Evolutionary conservation across 148 eudicot genomes (phyloP).

Genomic region (Vaccinium vitisidaea): DNA sequence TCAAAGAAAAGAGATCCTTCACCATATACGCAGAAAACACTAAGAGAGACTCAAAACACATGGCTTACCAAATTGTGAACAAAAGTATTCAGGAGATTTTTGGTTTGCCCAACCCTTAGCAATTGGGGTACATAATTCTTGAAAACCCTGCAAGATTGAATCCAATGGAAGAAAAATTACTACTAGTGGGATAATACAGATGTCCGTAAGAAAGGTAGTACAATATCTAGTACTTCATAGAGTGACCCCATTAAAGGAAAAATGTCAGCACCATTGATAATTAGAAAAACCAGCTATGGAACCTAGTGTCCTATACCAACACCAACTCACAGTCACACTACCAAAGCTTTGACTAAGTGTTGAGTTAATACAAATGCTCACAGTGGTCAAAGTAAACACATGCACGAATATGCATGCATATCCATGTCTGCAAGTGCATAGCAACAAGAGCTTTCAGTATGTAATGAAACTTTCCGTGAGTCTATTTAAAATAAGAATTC

Average conservation of each 20-base stretch:
- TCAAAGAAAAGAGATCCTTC: not conserved
- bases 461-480: not conserved
- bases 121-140: slow-evolving; percentile 66
- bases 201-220: slow-evolving; percentile 5
- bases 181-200: not conserved
- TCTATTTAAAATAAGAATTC: not conserved
- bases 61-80: slow-evolving; percentile 63
- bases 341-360: not conserved
- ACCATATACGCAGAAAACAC: not conserved
- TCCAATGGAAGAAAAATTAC: slow-evolving; percentile 1
- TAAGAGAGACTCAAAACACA: not conserved
- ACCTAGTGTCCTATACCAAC: not conserved
- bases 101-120: slow-evolving; percentile 57
- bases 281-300: not conserved
- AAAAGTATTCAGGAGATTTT: slow-evolving; percentile 39
- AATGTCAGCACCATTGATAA: not conserved
- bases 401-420: not conserved
- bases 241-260: not conserved
- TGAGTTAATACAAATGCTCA: not conserved
- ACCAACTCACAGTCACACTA: not conserved
- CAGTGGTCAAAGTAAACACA: not conserved
- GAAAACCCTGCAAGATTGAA: slow-evolving; percentile 67
- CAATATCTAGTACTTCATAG: not conserved
- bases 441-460: not conserved
- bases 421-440: slow-evolving; percentile 4